Percentiles rank a stretch among this genome's conserved stretches.
phyloP scores from a whole-genome alignment of 768 basidiomycete species.

The Mycena belliarum region DNA sequence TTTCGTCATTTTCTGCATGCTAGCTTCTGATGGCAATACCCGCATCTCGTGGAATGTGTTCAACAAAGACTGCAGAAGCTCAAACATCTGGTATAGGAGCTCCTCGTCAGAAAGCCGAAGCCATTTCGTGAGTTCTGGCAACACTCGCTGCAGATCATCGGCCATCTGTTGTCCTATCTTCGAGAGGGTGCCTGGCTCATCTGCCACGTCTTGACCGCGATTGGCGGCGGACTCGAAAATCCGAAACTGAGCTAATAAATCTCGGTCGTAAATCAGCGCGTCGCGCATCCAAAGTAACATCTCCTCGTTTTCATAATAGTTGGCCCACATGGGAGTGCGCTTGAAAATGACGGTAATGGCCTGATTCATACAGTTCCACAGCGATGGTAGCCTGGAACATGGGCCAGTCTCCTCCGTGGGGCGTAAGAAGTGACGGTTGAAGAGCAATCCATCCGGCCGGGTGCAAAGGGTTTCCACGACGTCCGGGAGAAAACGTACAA shows the following conservation, averaged over 20 bases:
- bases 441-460: constrained; percentile 68
- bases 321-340: constrained; percentile 81
- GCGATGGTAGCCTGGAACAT: constrained; percentile 55
- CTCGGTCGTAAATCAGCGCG: constrained; percentile 89
- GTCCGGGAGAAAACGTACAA: constrained; percentile 92
- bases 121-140: constrained; percentile 84
- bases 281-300: constrained; percentile 99
- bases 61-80: constrained; percentile 78
- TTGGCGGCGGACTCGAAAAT: constrained; percentile 74
- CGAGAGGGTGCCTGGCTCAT: constrained; percentile 51
- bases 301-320: constrained; percentile 72
- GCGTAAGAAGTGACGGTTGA: constrained; percentile 52
- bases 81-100: constrained; percentile 84
- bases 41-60: constrained; percentile 69
- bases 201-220: constrained; percentile 28
- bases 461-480: constrained; percentile 87
- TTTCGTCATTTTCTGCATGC: constrained; percentile 67
- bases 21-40: constrained; percentile 54
- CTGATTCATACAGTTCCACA: constrained; percentile 84
- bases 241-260: constrained; percentile 79
- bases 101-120: constrained; percentile 91
- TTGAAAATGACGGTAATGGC: constrained; percentile 85
- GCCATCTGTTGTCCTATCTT: constrained; percentile 74
- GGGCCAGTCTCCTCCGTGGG: constrained; percentile 45
- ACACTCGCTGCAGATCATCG: constrained; percentile 70